Conservation (phyloP, 75 land plant genomes). For the Sequoia sempervirens region DNA sequence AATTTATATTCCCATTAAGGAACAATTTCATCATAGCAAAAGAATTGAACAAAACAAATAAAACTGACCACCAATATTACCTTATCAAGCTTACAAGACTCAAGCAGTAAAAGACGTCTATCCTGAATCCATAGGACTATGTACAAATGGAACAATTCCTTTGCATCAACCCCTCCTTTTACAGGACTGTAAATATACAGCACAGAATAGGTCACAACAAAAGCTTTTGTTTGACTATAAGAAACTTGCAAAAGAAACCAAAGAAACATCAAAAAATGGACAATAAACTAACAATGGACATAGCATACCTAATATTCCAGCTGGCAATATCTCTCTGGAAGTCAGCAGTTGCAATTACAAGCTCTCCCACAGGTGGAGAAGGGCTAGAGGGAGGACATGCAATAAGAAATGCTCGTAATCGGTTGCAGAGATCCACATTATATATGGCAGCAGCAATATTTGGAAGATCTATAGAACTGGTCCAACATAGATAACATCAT, state of each 20-base stretch:
- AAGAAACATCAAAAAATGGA: neutral
- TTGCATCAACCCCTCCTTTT: slow-evolving; percentile 83
- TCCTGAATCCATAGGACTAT: slow-evolving; percentile 81
- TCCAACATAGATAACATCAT: slow-evolving; percentile 4
- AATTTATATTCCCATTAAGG: neutral
- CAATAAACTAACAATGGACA: neutral
- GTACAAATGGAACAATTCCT: slow-evolving; percentile 75
- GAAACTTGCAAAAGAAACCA: neutral
- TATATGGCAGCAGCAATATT: slow-evolving; percentile 82
- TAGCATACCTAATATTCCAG: slow-evolving; percentile 67
- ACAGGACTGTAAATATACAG: slow-evolving; percentile 36
- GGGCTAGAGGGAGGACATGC: slow-evolving; percentile 91
- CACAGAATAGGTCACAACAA: neutral
- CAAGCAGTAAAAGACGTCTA: slow-evolving; percentile 65
- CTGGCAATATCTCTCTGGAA: slow-evolving; percentile 72
- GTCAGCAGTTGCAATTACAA: slow-evolving; percentile 90
- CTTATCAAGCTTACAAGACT: slow-evolving; percentile 77
- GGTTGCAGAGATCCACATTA: slow-evolving; percentile 69
- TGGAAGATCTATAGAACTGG: slow-evolving; percentile 92
- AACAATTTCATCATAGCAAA: neutral
- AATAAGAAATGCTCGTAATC: slow-evolving; percentile 75
- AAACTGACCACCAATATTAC: slow-evolving; percentile 22
- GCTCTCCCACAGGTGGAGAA: slow-evolving; percentile 76
- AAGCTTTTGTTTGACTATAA: neutral
- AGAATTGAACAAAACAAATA: neutral